A percentile compares a stretch with the other conserved stretches of the same genome.
Conservation (phyloP, 2,329 filamentous ascomycete species). For the Dendryphion nanum region DNA sequence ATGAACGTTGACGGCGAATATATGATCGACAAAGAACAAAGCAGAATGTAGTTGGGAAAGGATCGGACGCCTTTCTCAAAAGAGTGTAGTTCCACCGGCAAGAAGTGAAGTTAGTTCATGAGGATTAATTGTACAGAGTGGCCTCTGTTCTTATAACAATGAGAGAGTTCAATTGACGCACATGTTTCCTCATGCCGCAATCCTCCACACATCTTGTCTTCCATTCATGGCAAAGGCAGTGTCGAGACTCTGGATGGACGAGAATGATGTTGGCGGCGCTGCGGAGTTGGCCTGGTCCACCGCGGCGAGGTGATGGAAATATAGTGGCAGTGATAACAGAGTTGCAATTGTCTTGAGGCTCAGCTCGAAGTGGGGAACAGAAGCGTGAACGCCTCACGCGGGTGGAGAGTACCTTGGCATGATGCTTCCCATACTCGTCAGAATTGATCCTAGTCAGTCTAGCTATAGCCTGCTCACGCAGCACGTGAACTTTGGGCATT, state of each 20-base stretch:
- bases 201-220: constrained; percentile 3
- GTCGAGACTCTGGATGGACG: too few relatives aligned
- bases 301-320: constrained; percentile 1
- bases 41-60: constrained; percentile 2
- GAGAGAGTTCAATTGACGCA: not conserved
- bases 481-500: too few relatives aligned
- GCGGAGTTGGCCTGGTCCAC: constrained; percentile 4
- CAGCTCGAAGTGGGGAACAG: not conserved
- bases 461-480: too few relatives aligned
- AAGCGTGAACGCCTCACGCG: not conserved
- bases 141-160: constrained; percentile 7
- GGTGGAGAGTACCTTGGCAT: not conserved
- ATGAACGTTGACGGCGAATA: constrained; percentile 1
- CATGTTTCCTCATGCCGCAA: constrained; percentile 1
- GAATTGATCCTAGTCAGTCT: too few relatives aligned
- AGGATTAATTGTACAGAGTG: constrained; percentile 8
- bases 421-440: too few relatives aligned
- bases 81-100: constrained; percentile 1
- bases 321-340: constrained; percentile 4
- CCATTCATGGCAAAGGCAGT: too few relatives aligned
- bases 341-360: constrained; percentile 1
- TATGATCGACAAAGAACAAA: constrained; percentile 5
- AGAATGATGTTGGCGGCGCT: constrained; percentile 6
- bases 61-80: not conserved
- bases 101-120: constrained; percentile 3